Evolutionary conservation across 2,329 filamentous ascomycete species (phyloP), one percentile per base, ranked within the genome.

Genomic region (Cladosporium sp.): DNA sequence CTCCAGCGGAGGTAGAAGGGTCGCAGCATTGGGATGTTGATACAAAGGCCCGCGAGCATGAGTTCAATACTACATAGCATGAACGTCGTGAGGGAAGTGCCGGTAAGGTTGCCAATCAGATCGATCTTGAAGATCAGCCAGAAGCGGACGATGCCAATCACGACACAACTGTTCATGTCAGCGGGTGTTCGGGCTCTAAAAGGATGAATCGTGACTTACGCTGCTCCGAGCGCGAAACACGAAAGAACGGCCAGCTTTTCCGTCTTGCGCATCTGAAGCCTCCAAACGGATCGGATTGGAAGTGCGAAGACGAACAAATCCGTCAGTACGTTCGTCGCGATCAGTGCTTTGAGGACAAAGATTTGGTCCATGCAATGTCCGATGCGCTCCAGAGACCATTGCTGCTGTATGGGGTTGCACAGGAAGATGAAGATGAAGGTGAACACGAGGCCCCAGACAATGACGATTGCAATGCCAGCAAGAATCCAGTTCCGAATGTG

Each of bases 1-100:
- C 61, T 64, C 61, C 61, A 64, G 10, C 61, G 32, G 24, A 64
- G 61, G 51, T 64, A 64, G 49, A 64, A 64, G 36, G 61, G 61
- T 12, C 61, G 49, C 8, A 64, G 26, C 61, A 64, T 64, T 10
- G 61, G 61, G 7, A 64, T 64, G 26, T 54, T 55, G 61, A 64
- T 14, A 15, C 61, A 64, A 2, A 64, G 51, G 11, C 61, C 51
- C 21, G 61, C 61, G 21, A 64, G 61, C 61, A 64, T 64, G 2
- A 64, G 51, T 24, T 64, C 61, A 24, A 64, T 57, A 24, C 49
- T 44, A 51, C 61, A 64, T 7, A 64, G 51, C 61, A 57, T 64
- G 61, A 64, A 64, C 1, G 61, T 64, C 26, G 61, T 64, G 11
- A 64, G 51, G 15, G 61, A 64, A 7, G 61, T 64, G 12, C 61